These are phyloP conservation scores for Ampelocalamus luodianensis DNA, from an alignment of 176 grass and related monocot genomes.

Conservation along the genomic window DNA sequence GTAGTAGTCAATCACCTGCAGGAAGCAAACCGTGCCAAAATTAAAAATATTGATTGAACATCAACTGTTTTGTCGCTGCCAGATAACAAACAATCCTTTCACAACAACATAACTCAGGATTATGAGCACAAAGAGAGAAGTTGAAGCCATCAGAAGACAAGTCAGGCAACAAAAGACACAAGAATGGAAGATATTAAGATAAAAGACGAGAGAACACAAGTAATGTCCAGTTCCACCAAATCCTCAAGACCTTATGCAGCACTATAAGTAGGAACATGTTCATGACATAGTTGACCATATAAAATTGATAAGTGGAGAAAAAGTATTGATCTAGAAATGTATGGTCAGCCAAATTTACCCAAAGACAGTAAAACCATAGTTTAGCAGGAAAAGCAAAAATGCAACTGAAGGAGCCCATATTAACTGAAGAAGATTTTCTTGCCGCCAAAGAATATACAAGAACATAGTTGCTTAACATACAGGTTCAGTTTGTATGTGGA, in stretches of 20 bases:
- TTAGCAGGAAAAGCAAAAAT: background rate
- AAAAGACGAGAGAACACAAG: background rate
- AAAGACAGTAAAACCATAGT: background rate
- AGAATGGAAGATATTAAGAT: background rate
- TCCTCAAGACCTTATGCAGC: background rate
- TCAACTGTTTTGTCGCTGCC: background rate
- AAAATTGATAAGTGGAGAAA: background rate
- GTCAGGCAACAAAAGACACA: background rate
- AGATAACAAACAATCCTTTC: conserved; percentile 11
- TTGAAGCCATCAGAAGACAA: background rate
- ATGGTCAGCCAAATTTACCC: background rate
- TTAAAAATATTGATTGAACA: conserved; percentile 9
- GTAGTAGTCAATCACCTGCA: conserved; percentile 60
- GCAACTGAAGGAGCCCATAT: background rate
- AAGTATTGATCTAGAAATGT: background rate
- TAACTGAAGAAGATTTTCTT: background rate
- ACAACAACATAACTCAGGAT: background rate
- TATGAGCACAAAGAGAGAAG: background rate
- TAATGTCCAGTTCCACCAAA: background rate
- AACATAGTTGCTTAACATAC: conserved; percentile 49
- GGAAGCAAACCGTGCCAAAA: conserved; percentile 25
- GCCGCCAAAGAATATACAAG: background rate
- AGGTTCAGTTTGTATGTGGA: conserved; percentile 92
- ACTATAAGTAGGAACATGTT: background rate
- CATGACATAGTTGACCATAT: background rate